These are phyloP conservation scores for Pseudozyma thailandica DNA, from an alignment of 1,284 basidiomycete genomes.

Conservation along the genomic window DNA sequence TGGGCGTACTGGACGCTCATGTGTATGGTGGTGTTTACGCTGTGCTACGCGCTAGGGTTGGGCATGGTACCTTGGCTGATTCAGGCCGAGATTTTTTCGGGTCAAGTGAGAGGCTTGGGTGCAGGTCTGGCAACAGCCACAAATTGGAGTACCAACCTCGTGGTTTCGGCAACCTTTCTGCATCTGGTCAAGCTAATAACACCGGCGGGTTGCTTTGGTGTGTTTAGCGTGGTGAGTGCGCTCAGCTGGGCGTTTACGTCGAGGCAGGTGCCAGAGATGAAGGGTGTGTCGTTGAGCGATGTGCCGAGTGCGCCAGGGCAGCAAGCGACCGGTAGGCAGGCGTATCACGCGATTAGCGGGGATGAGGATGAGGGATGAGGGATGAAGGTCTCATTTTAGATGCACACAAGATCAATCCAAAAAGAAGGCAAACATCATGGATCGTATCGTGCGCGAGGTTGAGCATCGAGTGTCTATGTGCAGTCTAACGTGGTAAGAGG, in stretches of 20 bases:
- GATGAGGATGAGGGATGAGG: constrained; percentile 16
- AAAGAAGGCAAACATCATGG: neutral
- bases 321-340: neutral
- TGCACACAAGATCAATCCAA: neutral
- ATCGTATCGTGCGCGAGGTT: too few species aligned
- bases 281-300: constrained; percentile 44
- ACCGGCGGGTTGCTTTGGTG: constrained; percentile 44
- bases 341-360: constrained; percentile 24
- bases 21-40: constrained; percentile 48
- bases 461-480: too few species aligned
- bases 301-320: constrained; percentile 9
- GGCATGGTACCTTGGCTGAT: constrained; percentile 62
- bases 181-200: constrained; percentile 48
- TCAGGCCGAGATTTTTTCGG: constrained; percentile 56
- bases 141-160: constrained; percentile 52
- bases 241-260: constrained; percentile 54
- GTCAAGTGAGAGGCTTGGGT: constrained; percentile 43
- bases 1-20: constrained; percentile 51
- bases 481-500: constrained; percentile 19
- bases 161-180: constrained; percentile 46
- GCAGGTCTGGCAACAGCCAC: constrained; percentile 52
- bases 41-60: constrained; percentile 57
- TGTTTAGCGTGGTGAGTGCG: constrained; percentile 46
- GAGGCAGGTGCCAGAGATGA: constrained; percentile 49
- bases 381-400: constrained; percentile 2